A percentile compares a stretch with the other conserved stretches of the same genome.
Evolutionary conservation across 768 basidiomycete species (phyloP).

Genomic region (Lactarius hatsudake): DNA sequence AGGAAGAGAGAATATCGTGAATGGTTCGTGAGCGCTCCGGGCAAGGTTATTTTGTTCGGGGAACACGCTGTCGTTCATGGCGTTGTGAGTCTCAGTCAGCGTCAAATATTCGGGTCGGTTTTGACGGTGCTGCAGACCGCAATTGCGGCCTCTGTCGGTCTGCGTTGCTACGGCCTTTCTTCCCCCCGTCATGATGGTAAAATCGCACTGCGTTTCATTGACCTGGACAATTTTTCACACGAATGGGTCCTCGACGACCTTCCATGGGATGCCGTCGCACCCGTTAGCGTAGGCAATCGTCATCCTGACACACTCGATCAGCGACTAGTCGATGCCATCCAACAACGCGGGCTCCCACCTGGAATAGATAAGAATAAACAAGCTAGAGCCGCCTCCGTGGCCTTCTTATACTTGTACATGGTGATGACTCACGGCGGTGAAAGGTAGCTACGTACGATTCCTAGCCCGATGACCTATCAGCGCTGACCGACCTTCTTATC

Average conservation of each 20-base stretch:
- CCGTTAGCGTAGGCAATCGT: constrained; percentile 47
- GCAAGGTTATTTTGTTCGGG: constrained; percentile 96
- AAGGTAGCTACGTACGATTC: constrained; percentile 46
- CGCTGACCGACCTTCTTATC: constrained; percentile 16
- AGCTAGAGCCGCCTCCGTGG: constrained; percentile 51
- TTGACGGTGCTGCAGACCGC: constrained; percentile 60
- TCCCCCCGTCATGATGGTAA: constrained; percentile 72
- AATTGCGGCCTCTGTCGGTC: constrained; percentile 90
- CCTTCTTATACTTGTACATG: constrained; percentile 96
- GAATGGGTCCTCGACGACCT: constrained; percentile 79
- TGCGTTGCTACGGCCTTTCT: constrained; percentile 88
- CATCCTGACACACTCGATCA: constrained; percentile 71
- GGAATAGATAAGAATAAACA: constrained; percentile 35
- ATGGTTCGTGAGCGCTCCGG: constrained; percentile 93
- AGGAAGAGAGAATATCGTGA: constrained; percentile 43
- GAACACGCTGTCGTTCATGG: constrained; percentile 99
- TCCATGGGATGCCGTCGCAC: constrained; percentile 74
- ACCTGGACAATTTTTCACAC: constrained; percentile 71
- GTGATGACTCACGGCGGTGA: constrained; percentile 53
- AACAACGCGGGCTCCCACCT: constrained; percentile 40
- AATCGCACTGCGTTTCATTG: constrained; percentile 72
- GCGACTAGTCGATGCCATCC: constrained; percentile 69
- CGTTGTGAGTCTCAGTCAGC: constrained; percentile 59
- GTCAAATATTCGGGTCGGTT: constrained; percentile 3
- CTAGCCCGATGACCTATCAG: background rate